Conservation (phyloP, 78 protist species). For the Cavenderia fasciculata region DNA sequence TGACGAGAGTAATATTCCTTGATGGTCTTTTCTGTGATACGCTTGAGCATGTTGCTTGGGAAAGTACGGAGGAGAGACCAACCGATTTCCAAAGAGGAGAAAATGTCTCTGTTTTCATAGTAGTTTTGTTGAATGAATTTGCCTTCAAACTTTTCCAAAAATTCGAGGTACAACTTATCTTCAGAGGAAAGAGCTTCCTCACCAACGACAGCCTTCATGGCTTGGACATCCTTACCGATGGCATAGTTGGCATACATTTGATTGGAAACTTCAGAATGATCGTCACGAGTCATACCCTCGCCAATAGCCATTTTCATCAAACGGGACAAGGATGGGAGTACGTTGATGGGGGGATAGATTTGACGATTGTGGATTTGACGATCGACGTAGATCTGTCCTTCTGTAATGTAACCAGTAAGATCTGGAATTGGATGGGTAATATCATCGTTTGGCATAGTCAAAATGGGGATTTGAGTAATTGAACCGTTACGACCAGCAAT, state of each 20-base stretch:
- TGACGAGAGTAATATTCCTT: slow-evolving; percentile 81
- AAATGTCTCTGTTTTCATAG: slow-evolving; percentile 94
- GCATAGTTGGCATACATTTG: slow-evolving; percentile 99
- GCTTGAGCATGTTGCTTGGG: slow-evolving; percentile 95
- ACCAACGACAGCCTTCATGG: slow-evolving; percentile 99
- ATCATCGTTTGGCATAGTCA: slow-evolving; percentile 99
- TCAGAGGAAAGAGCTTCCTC: slow-evolving; percentile 99
- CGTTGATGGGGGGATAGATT: slow-evolving; percentile 99
- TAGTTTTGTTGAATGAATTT: slow-evolving; percentile 95
- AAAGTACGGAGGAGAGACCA: slow-evolving; percentile 99
- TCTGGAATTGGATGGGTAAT: slow-evolving; percentile 99
- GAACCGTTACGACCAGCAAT: slow-evolving; percentile 98
- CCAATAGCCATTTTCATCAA: slow-evolving; percentile 99
- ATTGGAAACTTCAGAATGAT: slow-evolving; percentile 98
- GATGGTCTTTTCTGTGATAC: slow-evolving; percentile 85
- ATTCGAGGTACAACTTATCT: slow-evolving; percentile 97
- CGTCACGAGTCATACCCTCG: slow-evolving; percentile 97
- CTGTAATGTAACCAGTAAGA: slow-evolving; percentile 99
- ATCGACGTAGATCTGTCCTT: slow-evolving; percentile 99
- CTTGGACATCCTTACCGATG: slow-evolving; percentile 97
- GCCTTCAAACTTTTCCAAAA: slow-evolving; percentile 97
- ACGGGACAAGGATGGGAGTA: slow-evolving; percentile 99
- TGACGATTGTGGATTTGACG: slow-evolving; percentile 97
- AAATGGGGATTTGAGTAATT: slow-evolving; percentile 99
- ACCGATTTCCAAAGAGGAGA: slow-evolving; percentile 97